Percentiles rank a stretch among this genome's conserved stretches.
Conservation (phyloP, 768 basidiomycete genomes). For the Auricularia sp. region DNA sequence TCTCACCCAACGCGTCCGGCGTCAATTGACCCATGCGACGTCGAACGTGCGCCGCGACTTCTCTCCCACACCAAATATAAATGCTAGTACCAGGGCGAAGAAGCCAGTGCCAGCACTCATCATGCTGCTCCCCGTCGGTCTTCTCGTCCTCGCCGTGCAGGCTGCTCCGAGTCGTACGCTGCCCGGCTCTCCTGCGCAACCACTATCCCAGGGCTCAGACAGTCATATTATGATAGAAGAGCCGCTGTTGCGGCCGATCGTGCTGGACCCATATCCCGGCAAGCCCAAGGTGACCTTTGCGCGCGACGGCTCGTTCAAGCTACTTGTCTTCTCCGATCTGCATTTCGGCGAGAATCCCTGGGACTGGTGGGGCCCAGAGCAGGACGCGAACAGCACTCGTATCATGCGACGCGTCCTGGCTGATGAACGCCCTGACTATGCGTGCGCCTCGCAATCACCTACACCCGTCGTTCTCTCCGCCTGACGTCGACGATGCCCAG, state of each 20-base stretch:
- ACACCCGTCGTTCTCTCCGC: background rate
- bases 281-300: slow-evolving; percentile 46
- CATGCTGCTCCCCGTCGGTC: no score
- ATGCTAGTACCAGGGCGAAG: no score
- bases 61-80: no score
- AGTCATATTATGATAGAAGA: background rate
- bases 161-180: no score
- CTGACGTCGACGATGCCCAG: slow-evolving; percentile 23
- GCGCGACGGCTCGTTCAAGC: slow-evolving; percentile 55
- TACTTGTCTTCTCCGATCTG: slow-evolving; percentile 65
- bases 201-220: no score
- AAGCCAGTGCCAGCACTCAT: no score
- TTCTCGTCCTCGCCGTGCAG: no score
- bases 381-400: slow-evolving; percentile 52
- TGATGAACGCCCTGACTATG: slow-evolving; percentile 58
- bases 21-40: no score
- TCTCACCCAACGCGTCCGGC: no score
- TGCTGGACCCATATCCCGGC: slow-evolving; percentile 32
- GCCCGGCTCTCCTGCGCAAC: no score
- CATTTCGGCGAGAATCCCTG: slow-evolving; percentile 65
- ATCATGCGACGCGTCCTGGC: slow-evolving; percentile 48
- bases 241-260: background rate
- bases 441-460: slow-evolving; percentile 31
- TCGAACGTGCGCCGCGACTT: no score
- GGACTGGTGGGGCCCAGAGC: slow-evolving; percentile 36